Conservation (phyloP, 2,329 filamentous ascomycete species). For the Exophiala lecanii-corni region DNA sequence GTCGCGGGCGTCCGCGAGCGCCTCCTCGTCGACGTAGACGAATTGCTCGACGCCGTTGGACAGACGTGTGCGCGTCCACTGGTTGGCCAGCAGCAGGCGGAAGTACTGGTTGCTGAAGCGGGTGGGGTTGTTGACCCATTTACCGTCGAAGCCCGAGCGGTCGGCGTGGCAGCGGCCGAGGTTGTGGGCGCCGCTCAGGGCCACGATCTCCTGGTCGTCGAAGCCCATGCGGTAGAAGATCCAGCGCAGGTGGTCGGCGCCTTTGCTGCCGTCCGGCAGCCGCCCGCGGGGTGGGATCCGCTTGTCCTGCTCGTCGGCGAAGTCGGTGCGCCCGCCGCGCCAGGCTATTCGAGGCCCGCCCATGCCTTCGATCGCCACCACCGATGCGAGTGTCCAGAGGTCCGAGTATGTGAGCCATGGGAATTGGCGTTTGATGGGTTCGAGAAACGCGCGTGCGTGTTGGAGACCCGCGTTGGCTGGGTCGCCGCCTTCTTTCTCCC, state of each 20-base stretch:
- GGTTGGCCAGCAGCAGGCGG: slow-evolving; percentile 46
- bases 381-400: slow-evolving; percentile 60
- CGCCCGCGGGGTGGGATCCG: slow-evolving; percentile 56
- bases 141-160: slow-evolving; percentile 53
- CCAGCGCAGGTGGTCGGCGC: slow-evolving; percentile 50
- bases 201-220: slow-evolving; percentile 57
- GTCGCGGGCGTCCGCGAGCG: slow-evolving; percentile 32
- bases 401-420: slow-evolving; percentile 64
- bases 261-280: slow-evolving; percentile 52
- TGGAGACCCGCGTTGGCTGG: slow-evolving; percentile 62
- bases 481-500: slow-evolving; percentile 60
- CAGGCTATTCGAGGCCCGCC: slow-evolving; percentile 56
- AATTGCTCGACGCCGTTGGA: slow-evolving; percentile 54
- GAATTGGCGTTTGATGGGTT: slow-evolving; percentile 56
- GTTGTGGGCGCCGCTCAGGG: slow-evolving; percentile 53
- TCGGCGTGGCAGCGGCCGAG: slow-evolving; percentile 53
- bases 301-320: slow-evolving; percentile 49
- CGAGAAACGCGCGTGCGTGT: slow-evolving; percentile 59
- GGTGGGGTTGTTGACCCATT: slow-evolving; percentile 58
- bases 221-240: slow-evolving; percentile 60
- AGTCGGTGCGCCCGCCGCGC: slow-evolving; percentile 57
- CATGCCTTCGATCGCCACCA: slow-evolving; percentile 56
- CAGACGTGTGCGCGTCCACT: slow-evolving; percentile 53
- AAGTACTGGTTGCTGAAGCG: slow-evolving; percentile 57
- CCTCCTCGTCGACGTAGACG: slow-evolving; percentile 55